Conservation (phyloP, 2,329 filamentous ascomycete species). For the Trichoderma aggressivum region DNA sequence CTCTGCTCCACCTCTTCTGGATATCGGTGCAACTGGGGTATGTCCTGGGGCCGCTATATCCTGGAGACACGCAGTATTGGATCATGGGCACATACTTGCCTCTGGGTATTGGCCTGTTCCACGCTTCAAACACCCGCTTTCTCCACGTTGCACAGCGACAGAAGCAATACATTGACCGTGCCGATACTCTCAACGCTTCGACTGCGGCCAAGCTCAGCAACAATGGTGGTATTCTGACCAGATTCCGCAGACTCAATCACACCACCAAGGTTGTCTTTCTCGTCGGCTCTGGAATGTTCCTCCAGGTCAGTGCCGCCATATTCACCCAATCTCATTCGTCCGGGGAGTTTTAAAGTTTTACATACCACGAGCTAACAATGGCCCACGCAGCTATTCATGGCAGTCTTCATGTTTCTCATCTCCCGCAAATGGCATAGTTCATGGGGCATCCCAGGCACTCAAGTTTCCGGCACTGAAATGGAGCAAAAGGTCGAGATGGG, state of each 20-base stretch:
- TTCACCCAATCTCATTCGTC: not conserved
- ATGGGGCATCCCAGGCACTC: conserved; percentile 58
- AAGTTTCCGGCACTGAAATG: conserved; percentile 51
- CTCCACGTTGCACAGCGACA: conserved; percentile 55
- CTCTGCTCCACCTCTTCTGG: conserved; percentile 42
- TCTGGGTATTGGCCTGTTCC: conserved; percentile 62
- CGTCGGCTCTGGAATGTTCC: conserved; percentile 52
- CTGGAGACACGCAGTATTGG: conserved; percentile 57
- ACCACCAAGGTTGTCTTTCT: conserved; percentile 44
- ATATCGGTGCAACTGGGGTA: conserved; percentile 38
- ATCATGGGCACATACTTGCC: conserved; percentile 64
- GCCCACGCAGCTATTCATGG: conserved; percentile 50
- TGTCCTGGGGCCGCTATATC: conserved; percentile 35
- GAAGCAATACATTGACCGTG: conserved; percentile 27
- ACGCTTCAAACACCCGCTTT: conserved; percentile 59
- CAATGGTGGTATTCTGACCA: conserved; percentile 26
- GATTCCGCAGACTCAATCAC: conserved; percentile 38
- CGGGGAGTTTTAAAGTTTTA: not conserved
- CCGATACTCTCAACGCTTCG: not conserved
- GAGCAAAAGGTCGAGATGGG: conserved; percentile 44
- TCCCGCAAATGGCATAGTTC: conserved; percentile 60
- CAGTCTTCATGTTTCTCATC: conserved; percentile 56
- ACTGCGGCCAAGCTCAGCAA: conserved; percentile 21
- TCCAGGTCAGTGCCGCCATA: conserved; percentile 46
- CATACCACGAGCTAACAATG: conserved; percentile 1